Base-by-base conservation (phyloP, 2,329 filamentous ascomycete species). In the Myriangium duriaei region DNA sequence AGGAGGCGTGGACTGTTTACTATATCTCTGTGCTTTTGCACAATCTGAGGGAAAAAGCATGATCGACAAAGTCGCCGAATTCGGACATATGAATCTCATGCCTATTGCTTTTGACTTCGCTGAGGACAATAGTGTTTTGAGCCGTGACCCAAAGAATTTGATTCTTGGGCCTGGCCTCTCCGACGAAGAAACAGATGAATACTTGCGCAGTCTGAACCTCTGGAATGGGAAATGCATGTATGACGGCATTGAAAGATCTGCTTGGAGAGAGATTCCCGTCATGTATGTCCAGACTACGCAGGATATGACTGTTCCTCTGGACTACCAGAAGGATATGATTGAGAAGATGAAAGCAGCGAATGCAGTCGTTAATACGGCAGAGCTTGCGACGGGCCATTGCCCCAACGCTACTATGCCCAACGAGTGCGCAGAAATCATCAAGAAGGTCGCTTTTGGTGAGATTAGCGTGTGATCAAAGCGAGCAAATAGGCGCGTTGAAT, bases 1-100 rank as follows among this genome's bases (percentile, higher is more conserved):
- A n/a, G 21, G 21, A 7, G n/a, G 21, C n/a, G 39, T 55, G 13
- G 34, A 47, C 3, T 40, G 49, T 6, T 34, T 56, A 1, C 42
- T 55, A 6, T 53, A 52, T 31, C 32, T 52, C 35, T 5, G 40
- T 3, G 45, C 32, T 1, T 49, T 21, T 9, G 33, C 14, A 4
- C 14, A 19, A 26, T 24, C 12, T 13, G 33, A 35, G 19, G 33
- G 33, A 14, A 18, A 13, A 14, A 21, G 17, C 6, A 35, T 35
- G 33, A 35, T 35, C 33, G 10, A 14, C 15, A 35, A 35, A 24
- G 33, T 35, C 33, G 15, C 10, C 18, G 33, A 35, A 26, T 45
- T 45, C 16, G 44, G 44, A 26, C 31, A 47, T 29, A 38, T 40
- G 34, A 19, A 46, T 10, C 29, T 47, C 7, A 30, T 47, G 15